These are phyloP conservation scores for Saitozyma podzolica DNA, from an alignment of 768 basidiomycete genomes.

Conservation along the genomic window DNA sequence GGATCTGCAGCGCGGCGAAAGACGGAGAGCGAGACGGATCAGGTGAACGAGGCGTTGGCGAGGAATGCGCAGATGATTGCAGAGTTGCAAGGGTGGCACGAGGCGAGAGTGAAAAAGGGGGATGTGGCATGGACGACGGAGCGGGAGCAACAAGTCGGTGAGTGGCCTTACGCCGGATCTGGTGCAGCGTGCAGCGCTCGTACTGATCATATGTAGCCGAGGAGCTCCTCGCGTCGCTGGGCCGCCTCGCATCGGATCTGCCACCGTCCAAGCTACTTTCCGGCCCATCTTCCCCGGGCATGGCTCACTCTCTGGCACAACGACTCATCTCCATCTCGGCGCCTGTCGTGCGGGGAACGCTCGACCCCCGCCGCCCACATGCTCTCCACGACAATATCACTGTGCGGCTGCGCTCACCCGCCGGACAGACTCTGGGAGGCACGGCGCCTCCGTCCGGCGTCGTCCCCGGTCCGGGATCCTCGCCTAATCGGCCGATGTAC, in stretches of 20 bases:
- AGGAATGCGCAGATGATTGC: constrained; percentile 34
- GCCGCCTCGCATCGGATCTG: constrained; percentile 19
- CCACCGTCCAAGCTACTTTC: constrained; percentile 26
- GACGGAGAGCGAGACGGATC: constrained; percentile 19
- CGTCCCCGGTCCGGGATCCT: too few species aligned
- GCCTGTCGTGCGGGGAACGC: constrained; percentile 40
- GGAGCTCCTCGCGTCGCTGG: constrained; percentile 32
- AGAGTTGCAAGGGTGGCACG: constrained; percentile 45
- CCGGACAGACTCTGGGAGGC: constrained; percentile 12
- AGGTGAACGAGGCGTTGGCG: constrained; percentile 24
- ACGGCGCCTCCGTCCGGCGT: neutral
- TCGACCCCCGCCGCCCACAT: constrained; percentile 46
- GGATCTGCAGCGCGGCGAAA: neutral
- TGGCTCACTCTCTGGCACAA: constrained; percentile 32
- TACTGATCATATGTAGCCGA: constrained; percentile 16
- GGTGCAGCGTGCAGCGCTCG: neutral
- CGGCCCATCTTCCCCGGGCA: constrained; percentile 4
- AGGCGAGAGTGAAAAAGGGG: constrained; percentile 29
- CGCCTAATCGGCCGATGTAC: too few species aligned
- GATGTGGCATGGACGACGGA: constrained; percentile 14
- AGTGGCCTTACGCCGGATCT: constrained; percentile 17
- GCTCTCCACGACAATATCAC: constrained; percentile 45
- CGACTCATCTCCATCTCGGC: constrained; percentile 31
- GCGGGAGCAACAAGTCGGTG: constrained; percentile 41
- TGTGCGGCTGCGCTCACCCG: constrained; percentile 13